phyloP scores from a whole-genome alignment of 2,329 filamentous ascomycete genomes.

The Cladosporium velox region DNA sequence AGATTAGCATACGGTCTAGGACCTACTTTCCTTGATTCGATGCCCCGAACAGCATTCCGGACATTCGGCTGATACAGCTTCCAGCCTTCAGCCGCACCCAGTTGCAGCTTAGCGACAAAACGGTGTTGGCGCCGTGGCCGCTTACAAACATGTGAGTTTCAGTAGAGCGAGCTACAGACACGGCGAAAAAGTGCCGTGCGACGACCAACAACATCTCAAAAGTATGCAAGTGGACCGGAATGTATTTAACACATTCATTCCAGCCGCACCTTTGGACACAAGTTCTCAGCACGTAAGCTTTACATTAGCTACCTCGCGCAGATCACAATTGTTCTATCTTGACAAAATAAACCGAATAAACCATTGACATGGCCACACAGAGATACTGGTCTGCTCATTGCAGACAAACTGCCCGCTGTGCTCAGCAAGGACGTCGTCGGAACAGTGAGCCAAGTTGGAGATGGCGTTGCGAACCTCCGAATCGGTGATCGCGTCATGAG shows the following conservation, averaged over 20 bases:
- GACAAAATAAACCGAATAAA: no score
- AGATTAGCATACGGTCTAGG: background rate
- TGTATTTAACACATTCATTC: background rate
- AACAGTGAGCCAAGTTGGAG: background rate
- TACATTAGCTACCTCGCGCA: no score
- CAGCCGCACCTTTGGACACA: background rate
- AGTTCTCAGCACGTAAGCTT: background rate
- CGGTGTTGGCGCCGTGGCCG: background rate
- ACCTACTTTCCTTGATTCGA: background rate
- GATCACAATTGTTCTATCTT: no score
- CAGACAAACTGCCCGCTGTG: conserved; percentile 7
- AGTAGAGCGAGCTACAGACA: background rate
- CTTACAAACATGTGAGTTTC: background rate
- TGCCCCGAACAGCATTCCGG: background rate
- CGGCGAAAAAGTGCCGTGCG: background rate
- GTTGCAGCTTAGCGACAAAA: background rate
- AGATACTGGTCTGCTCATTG: conserved; percentile 5
- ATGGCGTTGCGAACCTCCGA: background rate
- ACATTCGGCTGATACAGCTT: background rate
- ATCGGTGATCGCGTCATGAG: conserved; percentile 9
- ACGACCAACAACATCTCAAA: background rate
- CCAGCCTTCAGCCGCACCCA: background rate
- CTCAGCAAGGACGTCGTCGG: conserved; percentile 16
- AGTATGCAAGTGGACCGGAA: background rate
- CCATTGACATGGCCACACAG: no score